Evolutionary conservation across 2,329 filamentous ascomycete genomes (phyloP).

Genomic region (Cryphonectria radicalis): DNA sequence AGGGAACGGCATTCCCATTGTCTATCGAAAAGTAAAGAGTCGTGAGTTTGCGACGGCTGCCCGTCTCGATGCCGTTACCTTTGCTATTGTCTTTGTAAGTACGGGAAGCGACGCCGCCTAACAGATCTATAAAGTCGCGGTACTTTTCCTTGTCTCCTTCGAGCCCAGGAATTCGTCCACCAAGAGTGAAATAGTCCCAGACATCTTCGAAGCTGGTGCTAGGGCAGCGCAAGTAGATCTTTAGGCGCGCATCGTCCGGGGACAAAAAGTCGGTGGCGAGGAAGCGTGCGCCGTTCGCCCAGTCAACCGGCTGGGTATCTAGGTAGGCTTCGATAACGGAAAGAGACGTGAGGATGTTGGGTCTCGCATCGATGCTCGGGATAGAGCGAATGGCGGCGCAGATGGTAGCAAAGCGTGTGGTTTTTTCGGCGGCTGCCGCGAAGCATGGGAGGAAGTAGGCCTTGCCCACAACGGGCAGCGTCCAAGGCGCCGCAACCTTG

Average conservation of each 20-base stretch:
- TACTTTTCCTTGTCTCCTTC: conserved; percentile 14
- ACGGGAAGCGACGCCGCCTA: conserved; percentile 1
- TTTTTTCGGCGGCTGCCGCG: conserved; percentile 7
- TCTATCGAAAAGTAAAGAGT: conserved; percentile 15
- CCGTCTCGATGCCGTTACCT: background rate
- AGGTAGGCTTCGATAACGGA: conserved; percentile 17
- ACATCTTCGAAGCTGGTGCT: conserved; percentile 18
- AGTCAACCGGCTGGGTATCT: background rate
- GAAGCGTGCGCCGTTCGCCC: background rate
- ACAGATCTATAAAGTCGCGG: conserved; percentile 12
- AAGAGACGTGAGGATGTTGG: conserved; percentile 18
- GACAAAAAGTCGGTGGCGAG: conserved; percentile 19
- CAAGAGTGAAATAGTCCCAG: conserved; percentile 23
- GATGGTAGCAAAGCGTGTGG: conserved; percentile 15
- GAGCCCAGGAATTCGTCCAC: conserved; percentile 17
- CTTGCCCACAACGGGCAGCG: conserved; percentile 20
- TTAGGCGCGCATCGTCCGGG: conserved; percentile 16
- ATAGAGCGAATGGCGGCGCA: conserved; percentile 13
- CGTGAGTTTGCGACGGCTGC: too few species aligned
- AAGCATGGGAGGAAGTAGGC: conserved; percentile 19
- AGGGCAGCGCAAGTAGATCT: conserved; percentile 18
- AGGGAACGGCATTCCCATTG: background rate
- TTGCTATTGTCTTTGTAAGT: background rate
- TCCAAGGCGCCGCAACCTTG: conserved; percentile 8
- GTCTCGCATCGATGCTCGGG: conserved; percentile 12